Percentiles rank a stretch among this genome's conserved stretches.
Conservation (phyloP, 768 basidiomycete species). For the Candolleomyces efflorescens region DNA sequence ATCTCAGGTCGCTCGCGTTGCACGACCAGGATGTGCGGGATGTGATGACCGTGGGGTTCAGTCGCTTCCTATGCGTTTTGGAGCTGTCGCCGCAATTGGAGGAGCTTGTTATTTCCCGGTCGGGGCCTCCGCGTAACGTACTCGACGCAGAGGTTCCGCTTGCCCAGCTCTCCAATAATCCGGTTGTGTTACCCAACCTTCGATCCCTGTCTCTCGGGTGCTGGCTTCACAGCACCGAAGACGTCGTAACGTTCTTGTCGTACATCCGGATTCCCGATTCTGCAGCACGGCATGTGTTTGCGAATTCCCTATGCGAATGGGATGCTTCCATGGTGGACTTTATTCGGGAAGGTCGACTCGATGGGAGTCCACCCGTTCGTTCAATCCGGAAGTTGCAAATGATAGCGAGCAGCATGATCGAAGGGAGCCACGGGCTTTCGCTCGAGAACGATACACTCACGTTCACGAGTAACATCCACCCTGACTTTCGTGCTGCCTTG, state of each 20-base stretch:
- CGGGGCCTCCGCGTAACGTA: background rate
- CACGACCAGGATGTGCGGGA: background rate
- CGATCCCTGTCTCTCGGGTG: background rate
- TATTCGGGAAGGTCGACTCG: background rate
- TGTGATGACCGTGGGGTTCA: background rate
- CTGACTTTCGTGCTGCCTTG: background rate
- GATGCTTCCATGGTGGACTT: background rate
- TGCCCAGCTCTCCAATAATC: conserved; percentile 11
- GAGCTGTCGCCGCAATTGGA: background rate
- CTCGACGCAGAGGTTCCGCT: background rate
- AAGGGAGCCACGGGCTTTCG: background rate
- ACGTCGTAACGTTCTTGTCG: background rate
- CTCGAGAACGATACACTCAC: background rate
- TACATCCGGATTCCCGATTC: background rate
- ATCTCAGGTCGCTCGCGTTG: background rate
- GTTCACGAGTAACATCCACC: background rate
- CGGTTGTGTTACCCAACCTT: conserved; percentile 18
- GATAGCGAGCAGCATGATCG: background rate
- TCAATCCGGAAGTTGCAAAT: background rate
- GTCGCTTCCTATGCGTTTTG: background rate
- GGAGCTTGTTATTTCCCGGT: background rate
- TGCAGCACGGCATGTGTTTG: background rate
- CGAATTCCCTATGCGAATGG: background rate
- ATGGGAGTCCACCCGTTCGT: background rate
- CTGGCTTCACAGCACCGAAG: background rate